Percentiles rank a stretch among this genome's conserved stretches.
phyloP scores from a whole-genome alignment of 768 basidiomycete species.

The Glaciozyma martinii region DNA sequence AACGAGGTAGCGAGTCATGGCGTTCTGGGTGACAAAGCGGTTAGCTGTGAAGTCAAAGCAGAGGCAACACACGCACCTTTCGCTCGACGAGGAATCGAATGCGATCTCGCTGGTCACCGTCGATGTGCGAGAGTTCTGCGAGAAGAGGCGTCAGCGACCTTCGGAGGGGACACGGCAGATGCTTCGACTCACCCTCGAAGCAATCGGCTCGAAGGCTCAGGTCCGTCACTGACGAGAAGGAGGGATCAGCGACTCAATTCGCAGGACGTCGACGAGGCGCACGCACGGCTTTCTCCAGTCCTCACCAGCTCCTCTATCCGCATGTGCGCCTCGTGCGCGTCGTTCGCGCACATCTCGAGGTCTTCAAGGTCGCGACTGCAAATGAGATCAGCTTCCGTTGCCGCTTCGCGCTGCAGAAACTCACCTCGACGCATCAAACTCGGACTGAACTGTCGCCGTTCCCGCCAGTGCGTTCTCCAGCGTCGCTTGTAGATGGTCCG shows the following conservation, averaged over 20 bases:
- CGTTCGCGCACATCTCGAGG: constrained; percentile 33
- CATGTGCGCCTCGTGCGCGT: constrained; percentile 22
- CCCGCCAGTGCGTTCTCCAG: constrained; percentile 22
- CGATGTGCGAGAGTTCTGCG: constrained; percentile 20
- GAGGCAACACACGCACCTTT: constrained; percentile 15
- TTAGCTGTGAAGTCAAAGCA: background rate
- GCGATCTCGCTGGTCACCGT: constrained; percentile 30
- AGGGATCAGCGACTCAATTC: too few species aligned
- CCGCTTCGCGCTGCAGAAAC: background rate
- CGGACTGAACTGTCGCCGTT: constrained; percentile 22
- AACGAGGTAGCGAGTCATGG: constrained; percentile 44
- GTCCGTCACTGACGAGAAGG: constrained; percentile 10
- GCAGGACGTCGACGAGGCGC: background rate
- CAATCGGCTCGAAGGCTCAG: constrained; percentile 15
- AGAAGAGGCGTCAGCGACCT: background rate
- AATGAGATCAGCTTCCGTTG: background rate
- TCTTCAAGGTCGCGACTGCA: constrained; percentile 29
- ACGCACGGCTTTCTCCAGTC: constrained; percentile 12
- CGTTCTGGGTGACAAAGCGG: constrained; percentile 35
- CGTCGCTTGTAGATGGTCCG: constrained; percentile 13
- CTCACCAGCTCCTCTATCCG: constrained; percentile 29
- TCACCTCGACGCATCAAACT: constrained; percentile 26
- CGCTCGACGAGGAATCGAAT: constrained; percentile 34
- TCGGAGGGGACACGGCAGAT: background rate
- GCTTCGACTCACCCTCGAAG: constrained; percentile 5